These are phyloP conservation scores for Cucumis melo DNA, from an alignment of 306 rosid species.

Conservation along the genomic window DNA sequence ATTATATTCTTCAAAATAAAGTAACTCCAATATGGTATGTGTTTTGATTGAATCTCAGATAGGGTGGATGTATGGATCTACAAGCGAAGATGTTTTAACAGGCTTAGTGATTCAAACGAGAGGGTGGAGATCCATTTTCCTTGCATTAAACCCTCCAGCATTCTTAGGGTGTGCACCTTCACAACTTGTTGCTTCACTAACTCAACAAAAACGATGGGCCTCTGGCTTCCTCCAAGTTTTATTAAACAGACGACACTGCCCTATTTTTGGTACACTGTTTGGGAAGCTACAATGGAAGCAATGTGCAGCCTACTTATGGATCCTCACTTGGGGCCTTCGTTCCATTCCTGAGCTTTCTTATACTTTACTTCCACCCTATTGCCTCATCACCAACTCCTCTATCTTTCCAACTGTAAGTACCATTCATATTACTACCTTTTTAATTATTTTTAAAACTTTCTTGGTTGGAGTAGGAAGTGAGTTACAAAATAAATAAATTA, in stretches of 20 bases:
- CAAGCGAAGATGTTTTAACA: slow-evolving; percentile 16
- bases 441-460: no score
- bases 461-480: no score
- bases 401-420: slow-evolving; percentile 16
- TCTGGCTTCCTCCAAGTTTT: slow-evolving; percentile 10
- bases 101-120: slow-evolving; percentile 16
- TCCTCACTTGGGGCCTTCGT: slow-evolving; percentile 5
- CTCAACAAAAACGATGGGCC: slow-evolving; percentile 23
- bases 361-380: slow-evolving; percentile 15
- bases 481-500: no score
- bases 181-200: background rate
- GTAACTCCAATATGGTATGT: no score
- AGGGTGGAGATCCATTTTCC: slow-evolving; percentile 17
- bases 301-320: slow-evolving; percentile 5
- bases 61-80: slow-evolving; percentile 22
- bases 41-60: background rate
- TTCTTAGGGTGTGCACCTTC: slow-evolving; percentile 15
- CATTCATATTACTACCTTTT: background rate
- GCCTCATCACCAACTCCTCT: slow-evolving; percentile 16
- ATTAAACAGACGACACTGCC: slow-evolving; percentile 9
- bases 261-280: background rate
- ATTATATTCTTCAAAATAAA: no score
- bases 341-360: slow-evolving; percentile 16
- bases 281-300: slow-evolving; percentile 14
- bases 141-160: slow-evolving; percentile 7